Conservation (phyloP, 306 rosid genomes). For the Quercus agrifolia region DNA sequence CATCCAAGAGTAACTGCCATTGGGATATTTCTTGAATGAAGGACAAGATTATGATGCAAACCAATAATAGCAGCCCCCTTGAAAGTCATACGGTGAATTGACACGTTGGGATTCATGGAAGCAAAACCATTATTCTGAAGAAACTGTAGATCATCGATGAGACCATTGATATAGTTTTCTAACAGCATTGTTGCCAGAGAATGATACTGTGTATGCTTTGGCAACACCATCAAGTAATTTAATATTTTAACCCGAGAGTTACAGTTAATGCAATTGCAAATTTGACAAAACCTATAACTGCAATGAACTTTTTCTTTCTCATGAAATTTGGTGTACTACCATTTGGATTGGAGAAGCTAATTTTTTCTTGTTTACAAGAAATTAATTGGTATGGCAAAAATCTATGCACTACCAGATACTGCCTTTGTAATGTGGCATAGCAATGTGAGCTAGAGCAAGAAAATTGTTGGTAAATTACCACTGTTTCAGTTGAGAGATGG, state of each 20-base stretch:
- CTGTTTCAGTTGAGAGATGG: neutral
- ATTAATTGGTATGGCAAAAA: too few species aligned
- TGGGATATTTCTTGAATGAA: neutral
- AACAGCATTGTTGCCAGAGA: neutral
- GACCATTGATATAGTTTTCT: neutral
- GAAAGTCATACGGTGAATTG: neutral
- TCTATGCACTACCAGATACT: neutral
- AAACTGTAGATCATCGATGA: neutral
- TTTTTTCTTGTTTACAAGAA: too few species aligned
- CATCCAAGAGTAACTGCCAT: slow-evolving; percentile 34
- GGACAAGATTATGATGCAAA: neutral
- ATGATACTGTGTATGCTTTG: neutral
- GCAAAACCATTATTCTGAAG: too few species aligned
- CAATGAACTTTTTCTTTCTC: neutral
- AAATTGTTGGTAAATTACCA: neutral
- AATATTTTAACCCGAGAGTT: neutral
- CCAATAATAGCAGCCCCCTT: neutral
- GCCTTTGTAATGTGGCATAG: neutral
- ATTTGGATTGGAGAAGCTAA: neutral
- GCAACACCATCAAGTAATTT: neutral
- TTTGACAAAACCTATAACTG: neutral
- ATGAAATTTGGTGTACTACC: neutral
- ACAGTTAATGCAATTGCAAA: neutral
- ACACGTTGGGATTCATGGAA: neutral
- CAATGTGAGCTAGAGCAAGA: neutral